These are phyloP conservation scores for Fusarium sp. DNA, from an alignment of 2,329 filamentous ascomycete genomes.

Conservation along the genomic window DNA sequence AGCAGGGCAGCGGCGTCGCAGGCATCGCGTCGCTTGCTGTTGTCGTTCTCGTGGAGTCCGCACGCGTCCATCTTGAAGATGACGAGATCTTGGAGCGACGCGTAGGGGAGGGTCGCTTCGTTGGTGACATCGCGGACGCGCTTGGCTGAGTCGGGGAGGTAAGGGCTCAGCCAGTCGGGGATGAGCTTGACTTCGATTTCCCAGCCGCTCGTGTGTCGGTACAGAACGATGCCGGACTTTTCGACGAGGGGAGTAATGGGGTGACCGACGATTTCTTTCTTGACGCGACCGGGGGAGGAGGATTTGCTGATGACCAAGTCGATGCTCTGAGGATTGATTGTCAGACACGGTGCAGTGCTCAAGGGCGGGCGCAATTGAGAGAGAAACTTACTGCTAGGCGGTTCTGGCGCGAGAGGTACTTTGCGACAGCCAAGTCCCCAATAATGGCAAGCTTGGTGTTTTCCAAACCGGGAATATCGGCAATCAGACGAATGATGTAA, in stretches of 20 bases:
- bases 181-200: constrained; percentile 49
- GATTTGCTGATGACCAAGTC: constrained; percentile 49
- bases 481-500: constrained; percentile 91
- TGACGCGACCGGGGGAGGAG: constrained; percentile 47
- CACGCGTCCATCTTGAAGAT: constrained; percentile 49
- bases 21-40: constrained; percentile 46
- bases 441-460: constrained; percentile 47
- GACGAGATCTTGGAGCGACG: constrained; percentile 46
- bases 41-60: constrained; percentile 44
- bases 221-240: constrained; percentile 43
- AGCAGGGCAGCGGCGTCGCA: constrained; percentile 45
- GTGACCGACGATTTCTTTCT: constrained; percentile 48
- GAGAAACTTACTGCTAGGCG: constrained; percentile 31
- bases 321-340: constrained; percentile 41
- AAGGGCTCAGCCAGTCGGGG: constrained; percentile 49
- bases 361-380: not conserved
- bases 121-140: constrained; percentile 38
- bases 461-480: constrained; percentile 46
- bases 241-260: constrained; percentile 48
- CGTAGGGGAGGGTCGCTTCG: constrained; percentile 42
- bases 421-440: constrained; percentile 46
- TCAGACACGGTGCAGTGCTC: not conserved
- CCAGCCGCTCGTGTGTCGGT: constrained; percentile 45
- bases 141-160: constrained; percentile 45
- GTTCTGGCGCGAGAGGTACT: constrained; percentile 42